Percentiles rank a stretch among this genome's conserved stretches.
phyloP scores from a whole-genome alignment of 495 filamentous ascomycete species.

The Chaetomidium leptoderma region DNA sequence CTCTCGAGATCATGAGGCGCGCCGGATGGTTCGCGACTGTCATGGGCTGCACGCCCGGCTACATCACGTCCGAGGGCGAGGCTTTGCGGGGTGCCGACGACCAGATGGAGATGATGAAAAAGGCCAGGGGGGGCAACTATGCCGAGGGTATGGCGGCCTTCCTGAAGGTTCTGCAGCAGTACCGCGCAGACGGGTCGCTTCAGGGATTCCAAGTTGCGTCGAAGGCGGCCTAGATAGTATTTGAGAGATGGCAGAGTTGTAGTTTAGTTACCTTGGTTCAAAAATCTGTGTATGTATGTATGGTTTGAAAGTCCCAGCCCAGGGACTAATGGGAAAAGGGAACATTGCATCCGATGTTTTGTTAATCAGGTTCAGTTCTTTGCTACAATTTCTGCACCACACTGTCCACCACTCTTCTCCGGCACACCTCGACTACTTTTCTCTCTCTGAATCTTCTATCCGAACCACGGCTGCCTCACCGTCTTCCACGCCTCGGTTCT shows the following conservation, averaged over 20 bases:
- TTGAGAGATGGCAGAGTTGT: neutral
- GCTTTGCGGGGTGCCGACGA: slow-evolving; percentile 14
- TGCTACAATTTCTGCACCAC: too few species aligned
- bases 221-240: neutral
- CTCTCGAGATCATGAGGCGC: slow-evolving; percentile 35
- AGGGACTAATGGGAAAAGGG: too few species aligned
- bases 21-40: slow-evolving; percentile 39
- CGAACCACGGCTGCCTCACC: neutral
- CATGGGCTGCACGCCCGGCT: slow-evolving; percentile 53
- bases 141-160: slow-evolving; percentile 29
- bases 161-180: slow-evolving; percentile 28
- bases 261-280: too few species aligned
- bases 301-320: too few species aligned
- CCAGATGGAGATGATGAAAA: slow-evolving; percentile 33
- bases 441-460: slow-evolving; percentile 9
- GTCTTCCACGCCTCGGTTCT: neutral
- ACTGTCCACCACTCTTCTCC: neutral
- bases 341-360: too few species aligned
- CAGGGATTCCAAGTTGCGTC: slow-evolving; percentile 20
- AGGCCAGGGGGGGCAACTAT: slow-evolving; percentile 22
- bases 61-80: slow-evolving; percentile 50
- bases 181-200: slow-evolving; percentile 33
- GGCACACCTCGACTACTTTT: too few species aligned
- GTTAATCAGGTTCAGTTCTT: too few species aligned
- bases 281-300: too few species aligned